A percentile compares a stretch with the other conserved stretches of the same genome.
Conservation (phyloP, 306 rosid species). For the Cicer bijugum region DNA sequence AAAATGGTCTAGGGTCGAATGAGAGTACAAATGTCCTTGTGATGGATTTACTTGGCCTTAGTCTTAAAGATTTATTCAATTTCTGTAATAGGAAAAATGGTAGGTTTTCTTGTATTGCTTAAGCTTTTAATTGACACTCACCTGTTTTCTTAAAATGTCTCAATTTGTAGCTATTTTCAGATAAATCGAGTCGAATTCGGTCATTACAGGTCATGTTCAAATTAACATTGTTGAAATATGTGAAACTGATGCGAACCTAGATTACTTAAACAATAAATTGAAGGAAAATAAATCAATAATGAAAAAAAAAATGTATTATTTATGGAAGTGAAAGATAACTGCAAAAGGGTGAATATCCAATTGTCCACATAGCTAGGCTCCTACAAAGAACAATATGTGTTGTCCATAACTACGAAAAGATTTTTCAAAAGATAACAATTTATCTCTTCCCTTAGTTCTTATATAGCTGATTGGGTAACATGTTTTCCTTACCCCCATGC, state of each 20-base stretch:
- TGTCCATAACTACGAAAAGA: too few relatives aligned
- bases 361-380: too few relatives aligned
- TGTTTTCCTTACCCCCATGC: too few relatives aligned
- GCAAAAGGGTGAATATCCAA: too few relatives aligned
- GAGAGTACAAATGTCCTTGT: slow-evolving; percentile 95
- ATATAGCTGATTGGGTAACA: too few relatives aligned
- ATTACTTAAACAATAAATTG: too few relatives aligned
- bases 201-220: slow-evolving; percentile 77
- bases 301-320: too few relatives aligned
- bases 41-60: slow-evolving; percentile 96
- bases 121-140: slow-evolving; percentile 16
- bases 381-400: too few relatives aligned
- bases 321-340: too few relatives aligned
- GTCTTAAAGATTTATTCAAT: slow-evolving; percentile 96
- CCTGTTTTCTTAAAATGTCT: not conserved
- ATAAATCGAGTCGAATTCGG: slow-evolving; percentile 89
- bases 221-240: slow-evolving; percentile 16
- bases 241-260: not conserved
- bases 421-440: too few relatives aligned
- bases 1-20: slow-evolving; percentile 93
- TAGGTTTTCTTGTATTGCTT: slow-evolving; percentile 45
- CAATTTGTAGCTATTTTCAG: slow-evolving; percentile 47
- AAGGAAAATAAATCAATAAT: too few relatives aligned
- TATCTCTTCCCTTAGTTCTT: too few relatives aligned
- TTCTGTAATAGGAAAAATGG: slow-evolving; percentile 97